Conservation (phyloP, 2,329 filamentous ascomycete species). For the Dothistroma septosporum region DNA sequence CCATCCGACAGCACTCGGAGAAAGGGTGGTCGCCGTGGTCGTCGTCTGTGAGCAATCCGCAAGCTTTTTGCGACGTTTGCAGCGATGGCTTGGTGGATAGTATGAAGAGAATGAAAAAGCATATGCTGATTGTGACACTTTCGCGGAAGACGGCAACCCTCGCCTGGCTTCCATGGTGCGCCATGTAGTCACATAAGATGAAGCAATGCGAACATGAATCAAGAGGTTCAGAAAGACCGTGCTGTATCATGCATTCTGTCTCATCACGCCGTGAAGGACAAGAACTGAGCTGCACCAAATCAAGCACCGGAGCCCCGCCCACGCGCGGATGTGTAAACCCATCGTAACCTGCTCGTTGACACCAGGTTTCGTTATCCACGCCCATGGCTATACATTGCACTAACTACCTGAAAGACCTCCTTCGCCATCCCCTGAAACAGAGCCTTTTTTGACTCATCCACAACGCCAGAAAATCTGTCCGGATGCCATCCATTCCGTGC, state of each 20-base stretch:
- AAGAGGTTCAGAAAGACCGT: neutral
- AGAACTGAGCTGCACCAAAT: neutral
- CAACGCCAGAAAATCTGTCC: constrained; percentile 15
- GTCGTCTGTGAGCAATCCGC: constrained; percentile 70
- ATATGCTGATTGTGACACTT: constrained; percentile 36
- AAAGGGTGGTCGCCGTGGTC: constrained; percentile 99
- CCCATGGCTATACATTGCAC: constrained; percentile 6
- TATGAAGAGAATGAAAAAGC: constrained; percentile 16
- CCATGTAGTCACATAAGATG: constrained; percentile 26
- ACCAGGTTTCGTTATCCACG: neutral
- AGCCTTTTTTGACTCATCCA: constrained; percentile 2
- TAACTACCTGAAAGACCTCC: constrained; percentile 11
- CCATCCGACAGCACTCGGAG: constrained; percentile 98
- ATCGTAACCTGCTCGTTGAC: neutral
- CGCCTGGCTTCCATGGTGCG: constrained; percentile 36
- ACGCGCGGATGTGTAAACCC: no score
- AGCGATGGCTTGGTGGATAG: constrained; percentile 14
- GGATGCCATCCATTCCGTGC: constrained; percentile 12
- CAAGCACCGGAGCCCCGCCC: neutral
- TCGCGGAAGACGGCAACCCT: constrained; percentile 38
- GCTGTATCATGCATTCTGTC: neutral
- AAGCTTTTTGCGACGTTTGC: constrained; percentile 16
- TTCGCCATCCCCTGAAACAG: constrained; percentile 12
- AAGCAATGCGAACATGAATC: constrained; percentile 20
- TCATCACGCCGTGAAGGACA: no score